Conservation (phyloP, 441 rosid species). For the Metrosideros polymorpha region DNA sequence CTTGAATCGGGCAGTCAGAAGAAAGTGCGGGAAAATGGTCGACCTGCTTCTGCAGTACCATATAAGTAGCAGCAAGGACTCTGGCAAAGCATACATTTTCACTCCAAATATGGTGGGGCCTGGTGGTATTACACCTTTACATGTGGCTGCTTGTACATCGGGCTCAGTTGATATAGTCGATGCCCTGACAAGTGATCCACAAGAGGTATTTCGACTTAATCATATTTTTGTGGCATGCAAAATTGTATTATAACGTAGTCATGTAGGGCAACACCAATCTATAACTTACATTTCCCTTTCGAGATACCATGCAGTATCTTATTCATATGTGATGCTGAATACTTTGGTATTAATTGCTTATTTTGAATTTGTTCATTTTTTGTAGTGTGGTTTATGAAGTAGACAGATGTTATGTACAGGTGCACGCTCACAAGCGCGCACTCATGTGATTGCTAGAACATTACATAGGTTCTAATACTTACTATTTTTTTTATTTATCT, state of each 20-base stretch:
- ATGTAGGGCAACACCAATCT: neutral
- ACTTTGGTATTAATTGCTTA: neutral
- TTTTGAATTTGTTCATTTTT: neutral
- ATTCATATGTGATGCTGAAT: neutral
- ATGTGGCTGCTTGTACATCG: conserved; percentile 73
- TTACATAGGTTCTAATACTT: neutral
- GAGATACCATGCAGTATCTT: neutral
- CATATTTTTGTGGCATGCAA: neutral
- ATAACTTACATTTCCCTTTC: neutral
- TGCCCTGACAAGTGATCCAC: conserved; percentile 77
- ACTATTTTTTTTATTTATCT: neutral
- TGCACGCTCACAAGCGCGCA: neutral
- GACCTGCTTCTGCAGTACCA: conserved; percentile 53
- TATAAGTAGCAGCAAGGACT: conserved; percentile 1
- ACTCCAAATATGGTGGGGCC: conserved; percentile 59
- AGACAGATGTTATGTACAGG: neutral
- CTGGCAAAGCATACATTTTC: conserved; percentile 37
- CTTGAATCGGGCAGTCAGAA: conserved; percentile 67
- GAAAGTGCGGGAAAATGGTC: conserved; percentile 55
- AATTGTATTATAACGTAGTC: neutral
- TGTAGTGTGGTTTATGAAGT: neutral
- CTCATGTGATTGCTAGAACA: neutral
- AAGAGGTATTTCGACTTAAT: conserved; percentile 32
- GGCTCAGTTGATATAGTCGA: conserved; percentile 54
- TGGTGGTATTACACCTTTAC: conserved; percentile 76